A percentile compares a stretch with the other conserved stretches of the same genome.
These are phyloP conservation scores for Pulveroboletus sp. DNA, from an alignment of 768 basidiomycete genomes.

Conservation along the genomic window DNA sequence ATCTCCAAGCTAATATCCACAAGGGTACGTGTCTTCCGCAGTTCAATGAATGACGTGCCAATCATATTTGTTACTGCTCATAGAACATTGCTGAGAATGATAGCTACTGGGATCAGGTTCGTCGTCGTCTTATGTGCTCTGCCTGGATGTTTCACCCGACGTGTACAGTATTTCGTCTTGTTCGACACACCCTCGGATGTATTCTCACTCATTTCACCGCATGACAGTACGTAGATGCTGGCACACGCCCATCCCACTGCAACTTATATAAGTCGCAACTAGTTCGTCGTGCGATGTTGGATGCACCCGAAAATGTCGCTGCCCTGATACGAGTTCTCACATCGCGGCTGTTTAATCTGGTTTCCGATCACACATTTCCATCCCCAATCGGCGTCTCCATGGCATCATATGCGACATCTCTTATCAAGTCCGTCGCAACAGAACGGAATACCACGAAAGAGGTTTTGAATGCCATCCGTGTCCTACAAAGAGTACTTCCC, in stretches of 20 bases:
- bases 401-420: slow-evolving; percentile 61
- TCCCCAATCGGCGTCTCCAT: slow-evolving; percentile 51
- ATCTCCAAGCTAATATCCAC: slow-evolving; percentile 69
- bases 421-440: slow-evolving; percentile 54
- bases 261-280: slow-evolving; percentile 12
- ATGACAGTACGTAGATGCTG: slow-evolving; percentile 60
- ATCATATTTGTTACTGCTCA: slow-evolving; percentile 4
- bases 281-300: slow-evolving; percentile 80
- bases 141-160: background rate
- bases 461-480: slow-evolving; percentile 86
- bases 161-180: slow-evolving; percentile 64
- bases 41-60: background rate
- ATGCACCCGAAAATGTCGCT: slow-evolving; percentile 82
- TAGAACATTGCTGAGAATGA: slow-evolving; percentile 75
- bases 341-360: slow-evolving; percentile 64
- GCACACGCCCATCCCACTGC: background rate
- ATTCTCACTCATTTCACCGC: slow-evolving; percentile 80
- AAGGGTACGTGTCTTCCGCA: slow-evolving; percentile 48
- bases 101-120: slow-evolving; percentile 87
- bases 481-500: slow-evolving; percentile 84
- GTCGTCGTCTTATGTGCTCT: slow-evolving; percentile 15
- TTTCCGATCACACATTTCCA: slow-evolving; percentile 80
- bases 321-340: slow-evolving; percentile 73
- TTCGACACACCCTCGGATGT: slow-evolving; percentile 91
- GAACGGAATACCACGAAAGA: slow-evolving; percentile 77